Base-by-base conservation (phyloP, 169 alveolate genomes). In the Theileria sp. region DNA sequence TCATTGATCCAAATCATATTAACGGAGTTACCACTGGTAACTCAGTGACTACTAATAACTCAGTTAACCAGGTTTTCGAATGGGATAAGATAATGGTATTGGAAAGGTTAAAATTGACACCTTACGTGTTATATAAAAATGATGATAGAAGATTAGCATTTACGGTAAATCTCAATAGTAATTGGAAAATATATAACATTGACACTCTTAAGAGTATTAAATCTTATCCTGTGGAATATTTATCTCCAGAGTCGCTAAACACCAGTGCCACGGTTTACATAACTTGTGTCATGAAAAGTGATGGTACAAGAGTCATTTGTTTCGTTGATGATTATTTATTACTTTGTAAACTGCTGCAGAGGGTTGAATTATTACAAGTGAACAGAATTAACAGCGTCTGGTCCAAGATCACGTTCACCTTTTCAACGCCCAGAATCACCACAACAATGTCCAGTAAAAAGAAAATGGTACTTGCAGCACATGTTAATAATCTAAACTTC, bases 401-500 rank as follows among this genome's bases (percentile, higher is more conserved):
- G 89, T 77, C 88, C 8, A 80, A 72, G 49, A 80, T 90, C 7
- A 62, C 62, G 68, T 83, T 87, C 60, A 86, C 77, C 13, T 66
- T 90, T 66, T 76, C 73, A 54, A 79, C 87, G 0, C 92, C 94
- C n/a, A 86, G 92, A 67, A 75, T 90, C 51, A 87, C 94, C 3
- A 71, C 87, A 10, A 90, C 94, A 50, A 70, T 89, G 82, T 77
- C 88, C 34, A 89, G 84, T 28, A 90, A 89, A 38, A 80, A 86
- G 75, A 89, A 83, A 68, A 88, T 90, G 65, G 76, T 90, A 25
- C 75, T 90, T 64, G 94, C 94, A 8, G 75, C 87, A 25, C 92
- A 90, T 54, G 77, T 90, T 26, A 83, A 89, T 17, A 83, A 86
- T 49, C 50, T 87, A 49, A 17, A 64, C 17, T 23, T 64, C 72